Conservation (phyloP, 2,329 filamentous ascomycete species). For the Aspergillus novoparasiticus region DNA sequence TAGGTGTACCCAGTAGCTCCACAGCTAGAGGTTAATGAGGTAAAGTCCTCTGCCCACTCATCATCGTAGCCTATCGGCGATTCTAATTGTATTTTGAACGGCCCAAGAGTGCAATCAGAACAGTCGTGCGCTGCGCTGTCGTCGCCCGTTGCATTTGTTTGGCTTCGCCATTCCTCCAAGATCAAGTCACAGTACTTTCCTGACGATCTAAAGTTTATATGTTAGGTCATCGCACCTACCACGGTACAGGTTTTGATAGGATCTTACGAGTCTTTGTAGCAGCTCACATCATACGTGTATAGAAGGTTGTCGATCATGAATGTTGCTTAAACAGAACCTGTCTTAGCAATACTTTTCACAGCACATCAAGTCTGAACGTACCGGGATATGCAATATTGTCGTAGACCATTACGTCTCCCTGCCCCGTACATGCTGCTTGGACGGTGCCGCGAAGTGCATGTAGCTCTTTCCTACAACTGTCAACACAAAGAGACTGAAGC, state of each 20-base stretch:
- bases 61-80: neutral
- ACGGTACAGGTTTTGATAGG: no score
- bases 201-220: neutral
- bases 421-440: neutral
- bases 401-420: neutral
- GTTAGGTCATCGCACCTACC: no score
- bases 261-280: no score
- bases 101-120: neutral
- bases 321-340: neutral
- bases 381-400: neutral
- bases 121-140: neutral
- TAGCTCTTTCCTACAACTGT: no score
- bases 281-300: no score
- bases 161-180: neutral
- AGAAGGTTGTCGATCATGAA: neutral
- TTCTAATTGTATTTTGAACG: neutral
- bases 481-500: neutral
- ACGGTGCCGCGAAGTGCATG: neutral
- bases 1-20: neutral
- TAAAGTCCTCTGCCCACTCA: neutral
- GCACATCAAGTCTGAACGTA: neutral
- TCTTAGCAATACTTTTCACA: neutral
- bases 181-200: neutral
- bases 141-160: neutral
- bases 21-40: slow-evolving; percentile 1